Base-by-base conservation (phyloP, 331 rosid species). In the Cydonia oblonga region DNA sequence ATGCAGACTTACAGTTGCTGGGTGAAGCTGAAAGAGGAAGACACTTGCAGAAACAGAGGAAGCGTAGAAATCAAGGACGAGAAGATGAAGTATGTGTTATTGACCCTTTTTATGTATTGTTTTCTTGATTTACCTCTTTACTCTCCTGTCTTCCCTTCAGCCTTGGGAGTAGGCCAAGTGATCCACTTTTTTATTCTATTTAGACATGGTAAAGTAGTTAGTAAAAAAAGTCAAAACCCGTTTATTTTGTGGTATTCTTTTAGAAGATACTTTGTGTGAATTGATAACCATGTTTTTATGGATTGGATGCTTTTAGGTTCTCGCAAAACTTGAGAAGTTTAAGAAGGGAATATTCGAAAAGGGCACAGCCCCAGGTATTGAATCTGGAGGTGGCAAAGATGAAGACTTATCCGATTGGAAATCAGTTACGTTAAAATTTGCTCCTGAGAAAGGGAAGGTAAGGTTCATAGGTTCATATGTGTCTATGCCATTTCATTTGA, bases 21-120 rank as follows among this genome's bases (percentile, higher is more conserved):
- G 86, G 81, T 84, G 88, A 84, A 71, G 79, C 85, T 77, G 97
- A 93, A 75, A 84, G 96, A 81, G 96, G 88, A 79, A 88, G 98
- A 75, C 96, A 86, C 28, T 81, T 91, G 82, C 96, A 74, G 82
- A 93, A 93, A 80, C 90, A 87, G 84, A 93, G 87, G 88, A 93
- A 87, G 80, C 96, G 93, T 68, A 82, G 92, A 78, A 83, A 85
- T 76, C 96, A 85, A 69, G 97, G 96, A 72, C 96, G 96, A 67
- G 97, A 93, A 88, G 97, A 87, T 70, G 96, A 87, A 26, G 98
- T 93, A 91, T 77, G 38, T 53, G 60, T 44, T 59, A 66, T 80
- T 78, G 20, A 46, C 29, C 49, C 74, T 40, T 11, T 22, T 7
- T 52, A 68, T 75, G 42, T 67, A 58, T 77, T 81, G 20, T 60